A percentile compares a stretch with the other conserved stretches of the same genome.
These are phyloP conservation scores for Pholiota microspora DNA, from an alignment of 768 basidiomycete genomes.

Conservation along the genomic window DNA sequence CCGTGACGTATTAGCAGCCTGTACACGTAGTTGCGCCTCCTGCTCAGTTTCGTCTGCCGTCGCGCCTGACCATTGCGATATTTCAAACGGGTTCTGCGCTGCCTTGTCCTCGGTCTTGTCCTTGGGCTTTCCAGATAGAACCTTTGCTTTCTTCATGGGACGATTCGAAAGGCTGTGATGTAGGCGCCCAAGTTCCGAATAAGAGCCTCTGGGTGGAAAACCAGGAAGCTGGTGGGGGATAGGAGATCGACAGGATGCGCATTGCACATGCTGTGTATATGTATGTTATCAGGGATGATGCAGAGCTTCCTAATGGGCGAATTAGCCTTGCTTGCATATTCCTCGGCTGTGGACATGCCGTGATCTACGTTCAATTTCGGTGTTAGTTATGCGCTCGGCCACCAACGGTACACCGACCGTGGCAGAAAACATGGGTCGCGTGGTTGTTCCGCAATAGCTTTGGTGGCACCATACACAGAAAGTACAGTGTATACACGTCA, in stretches of 20 bases:
- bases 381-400: background rate
- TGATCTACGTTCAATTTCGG: background rate
- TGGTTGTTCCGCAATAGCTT: background rate
- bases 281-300: conserved; percentile 1
- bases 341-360: background rate
- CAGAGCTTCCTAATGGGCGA: conserved; percentile 1
- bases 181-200: background rate
- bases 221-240: background rate
- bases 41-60: conserved; percentile 31
- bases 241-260: background rate
- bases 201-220: background rate
- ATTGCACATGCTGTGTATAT: background rate
- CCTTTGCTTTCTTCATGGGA: background rate
- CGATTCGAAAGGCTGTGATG: background rate
- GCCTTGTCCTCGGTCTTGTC: conserved; percentile 15
- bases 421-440: too few species aligned
- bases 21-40: conserved; percentile 31
- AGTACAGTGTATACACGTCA: too few species aligned
- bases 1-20: conserved; percentile 39
- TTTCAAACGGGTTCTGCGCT: conserved; percentile 27
- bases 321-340: background rate
- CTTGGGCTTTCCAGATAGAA: background rate
- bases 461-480: too few species aligned
- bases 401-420: too few species aligned
- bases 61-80: conserved; percentile 21